Evolutionary conservation across 352 stramenopile species (phyloP), one percentile per base, ranked within the genome.

Genomic region (Achlya hypogyna): DNA sequence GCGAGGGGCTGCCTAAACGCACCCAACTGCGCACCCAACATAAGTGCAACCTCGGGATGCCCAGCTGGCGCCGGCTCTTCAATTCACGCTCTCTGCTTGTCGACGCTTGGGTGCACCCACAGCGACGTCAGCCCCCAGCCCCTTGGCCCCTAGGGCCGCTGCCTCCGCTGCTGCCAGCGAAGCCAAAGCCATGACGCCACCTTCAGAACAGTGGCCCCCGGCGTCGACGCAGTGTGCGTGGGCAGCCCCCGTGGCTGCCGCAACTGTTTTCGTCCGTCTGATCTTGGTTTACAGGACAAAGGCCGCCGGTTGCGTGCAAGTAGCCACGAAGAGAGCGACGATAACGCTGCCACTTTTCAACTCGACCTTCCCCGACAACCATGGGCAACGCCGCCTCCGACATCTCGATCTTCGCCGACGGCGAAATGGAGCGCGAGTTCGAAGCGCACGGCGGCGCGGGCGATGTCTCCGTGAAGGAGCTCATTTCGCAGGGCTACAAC

Each of bases 391-490:
- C 49, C 2, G 49, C 83, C 1, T 78, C 58, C 6, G 81, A 89
- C 63, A 90, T 94, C 71, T 74, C 81, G 62, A 91, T 95, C 71
- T 95, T 93, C 68, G 81, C 75, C 14, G 81, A 89, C 35, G 86
- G 84, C 53, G 82, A 93, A 63, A 67, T 92, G 53, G 84, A 93
- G 53, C 74, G 74, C 12, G 82, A 89, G 68, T 80, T 95, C 65
- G 78, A 81, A 66, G 74, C 74, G 2, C 74, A 79, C 14, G 80
- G 82, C 58, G 84, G 79, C 69, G 73, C 78, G 0, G 79, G 78
- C 56, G 75, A 94, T 71, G 75, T 84, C 49, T 88, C 79, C 51
- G 71, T 90, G 65, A 88, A 89, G 72, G 75, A 91, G 58, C 59
- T 91, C 47, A 70, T 95, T 28, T 81, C 76, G 43, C 82, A 84